Evolutionary conservation across 139 green algal species (phyloP), one percentile per base, ranked within the genome.

Genomic region (Chlamydomonas eustigma): DNA sequence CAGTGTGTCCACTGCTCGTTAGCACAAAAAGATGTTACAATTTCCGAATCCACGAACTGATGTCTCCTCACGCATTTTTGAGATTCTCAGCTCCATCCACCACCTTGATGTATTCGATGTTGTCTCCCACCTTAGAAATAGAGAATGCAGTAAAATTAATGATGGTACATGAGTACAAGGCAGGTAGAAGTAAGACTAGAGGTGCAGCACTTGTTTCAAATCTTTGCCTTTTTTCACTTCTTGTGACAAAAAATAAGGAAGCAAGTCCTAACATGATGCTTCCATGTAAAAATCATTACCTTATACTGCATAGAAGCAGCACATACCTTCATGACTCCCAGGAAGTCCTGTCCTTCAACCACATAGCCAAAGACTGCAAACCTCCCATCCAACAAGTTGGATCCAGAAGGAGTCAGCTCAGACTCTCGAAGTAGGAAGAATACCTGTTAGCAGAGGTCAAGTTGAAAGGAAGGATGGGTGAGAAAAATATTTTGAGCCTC

Each of bases 341-440:
- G 76, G 8, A 63, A 50, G 66, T 91, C 87, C 71, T 88, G 77
- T 2, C 81, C 91, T 44, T 98, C 79, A 4, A 88, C 80, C 1
- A 97, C 87, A 80, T 99, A 99, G 0, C 96, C 94, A 89, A 99
- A 98, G 31, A 98, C 94, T 12, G 93, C 90, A 72, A 98, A 99
- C 31, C 94, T 87, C 2, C 96, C 96, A 74, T 99, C 96, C 64
- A 99, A 83, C 71, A 99, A 86, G 90, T 99, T 99, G 64, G 94
- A 88, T 18, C 91, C 91, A 0, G 90, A 94, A 22, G 96, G 96
- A 4, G 96, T 99, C 68, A 99, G 83, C 92, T 99, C 96, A 24
- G 83, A 93, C 86, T 99, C 96, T 87, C 98, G 98, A 28, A 99
- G 84, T 77, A 99, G 86, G 78, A 92, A 98, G 85, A 99, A 99